Evolutionary conservation across 2,329 filamentous ascomycete species (phyloP).

Genomic region (Pseudocercospora cruenta): DNA sequence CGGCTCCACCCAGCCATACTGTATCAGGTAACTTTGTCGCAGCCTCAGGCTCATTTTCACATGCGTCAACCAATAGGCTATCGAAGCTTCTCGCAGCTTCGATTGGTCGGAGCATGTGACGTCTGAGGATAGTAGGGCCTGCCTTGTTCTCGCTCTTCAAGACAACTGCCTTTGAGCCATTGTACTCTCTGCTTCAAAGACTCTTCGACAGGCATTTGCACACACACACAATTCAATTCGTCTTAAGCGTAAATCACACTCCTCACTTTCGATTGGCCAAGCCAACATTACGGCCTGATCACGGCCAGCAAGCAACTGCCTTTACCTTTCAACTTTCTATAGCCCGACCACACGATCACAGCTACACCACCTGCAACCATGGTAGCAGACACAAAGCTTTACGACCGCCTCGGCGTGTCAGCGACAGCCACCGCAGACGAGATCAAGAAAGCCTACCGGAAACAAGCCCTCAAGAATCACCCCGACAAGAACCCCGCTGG

Average conservation of each 20-base stretch:
- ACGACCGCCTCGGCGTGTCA: conserved; percentile 81
- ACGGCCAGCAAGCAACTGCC: conserved; percentile 10
- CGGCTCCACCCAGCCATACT: background rate
- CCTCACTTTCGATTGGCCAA: conserved; percentile 8
- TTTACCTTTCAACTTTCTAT: background rate
- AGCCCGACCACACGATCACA: conserved; percentile 36
- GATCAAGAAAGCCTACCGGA: conserved; percentile 94
- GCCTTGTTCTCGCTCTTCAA: conserved; percentile 8
- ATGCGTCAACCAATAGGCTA: background rate
- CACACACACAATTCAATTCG: conserved; percentile 13
- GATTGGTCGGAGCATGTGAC: conserved; percentile 11
- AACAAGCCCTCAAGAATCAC: conserved; percentile 80
- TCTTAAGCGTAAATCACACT: conserved; percentile 8
- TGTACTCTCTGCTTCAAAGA: conserved; percentile 7
- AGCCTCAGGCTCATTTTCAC: background rate
- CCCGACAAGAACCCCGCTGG: conserved; percentile 95
- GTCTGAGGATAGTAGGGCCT: background rate
- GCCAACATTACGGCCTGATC: conserved; percentile 12
- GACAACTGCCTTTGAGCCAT: background rate
- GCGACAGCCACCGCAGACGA: conserved; percentile 85
- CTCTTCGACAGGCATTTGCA: background rate
- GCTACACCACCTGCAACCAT: conserved; percentile 52
- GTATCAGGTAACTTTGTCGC: background rate
- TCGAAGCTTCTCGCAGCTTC: conserved; percentile 16
- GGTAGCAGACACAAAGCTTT: conserved; percentile 95